These are phyloP conservation scores for Globisporangium parvum DNA, from an alignment of 352 stramenopile species.

Conservation along the genomic window DNA sequence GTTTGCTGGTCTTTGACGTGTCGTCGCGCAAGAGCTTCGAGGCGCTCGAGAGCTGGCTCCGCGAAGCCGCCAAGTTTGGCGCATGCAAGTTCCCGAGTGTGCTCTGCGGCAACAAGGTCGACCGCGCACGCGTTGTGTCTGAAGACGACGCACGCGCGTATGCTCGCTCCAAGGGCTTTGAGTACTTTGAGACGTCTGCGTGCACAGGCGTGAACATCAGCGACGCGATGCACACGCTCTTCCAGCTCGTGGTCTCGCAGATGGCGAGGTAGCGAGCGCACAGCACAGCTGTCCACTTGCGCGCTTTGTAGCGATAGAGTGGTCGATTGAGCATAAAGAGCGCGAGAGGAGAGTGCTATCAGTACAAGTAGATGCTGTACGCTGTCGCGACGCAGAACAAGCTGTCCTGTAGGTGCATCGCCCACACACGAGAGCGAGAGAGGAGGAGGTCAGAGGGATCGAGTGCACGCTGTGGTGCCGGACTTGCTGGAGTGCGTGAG, in stretches of 20 bases:
- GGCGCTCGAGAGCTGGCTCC: constrained; percentile 81
- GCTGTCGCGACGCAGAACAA: constrained; percentile 87
- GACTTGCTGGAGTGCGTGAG: too few species aligned
- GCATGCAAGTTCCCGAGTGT: constrained; percentile 80
- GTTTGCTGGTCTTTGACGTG: constrained; percentile 79
- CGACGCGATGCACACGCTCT: constrained; percentile 83
- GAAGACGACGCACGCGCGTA: constrained; percentile 79
- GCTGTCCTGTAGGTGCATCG: constrained; percentile 46
- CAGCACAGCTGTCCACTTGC: too few species aligned
- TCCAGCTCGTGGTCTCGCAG: constrained; percentile 52
- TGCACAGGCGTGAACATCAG: constrained; percentile 81
- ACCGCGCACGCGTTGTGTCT: constrained; percentile 64
- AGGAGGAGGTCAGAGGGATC: not conserved
- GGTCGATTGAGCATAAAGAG: not conserved
- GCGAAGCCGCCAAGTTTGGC: constrained; percentile 87
- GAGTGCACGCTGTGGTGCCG: not conserved
- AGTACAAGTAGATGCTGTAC: constrained; percentile 89
- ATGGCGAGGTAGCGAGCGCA: constrained; percentile 17
- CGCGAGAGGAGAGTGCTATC: constrained; percentile 3
- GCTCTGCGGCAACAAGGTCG: constrained; percentile 90
- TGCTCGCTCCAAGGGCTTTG: constrained; percentile 65
- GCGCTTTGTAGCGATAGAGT: not conserved
- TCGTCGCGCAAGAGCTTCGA: constrained; percentile 75
- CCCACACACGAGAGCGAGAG: not conserved
- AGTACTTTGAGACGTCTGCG: constrained; percentile 92